Base-by-base conservation (phyloP, 2,329 filamentous ascomycete species). In the Aschersonia sp. region DNA sequence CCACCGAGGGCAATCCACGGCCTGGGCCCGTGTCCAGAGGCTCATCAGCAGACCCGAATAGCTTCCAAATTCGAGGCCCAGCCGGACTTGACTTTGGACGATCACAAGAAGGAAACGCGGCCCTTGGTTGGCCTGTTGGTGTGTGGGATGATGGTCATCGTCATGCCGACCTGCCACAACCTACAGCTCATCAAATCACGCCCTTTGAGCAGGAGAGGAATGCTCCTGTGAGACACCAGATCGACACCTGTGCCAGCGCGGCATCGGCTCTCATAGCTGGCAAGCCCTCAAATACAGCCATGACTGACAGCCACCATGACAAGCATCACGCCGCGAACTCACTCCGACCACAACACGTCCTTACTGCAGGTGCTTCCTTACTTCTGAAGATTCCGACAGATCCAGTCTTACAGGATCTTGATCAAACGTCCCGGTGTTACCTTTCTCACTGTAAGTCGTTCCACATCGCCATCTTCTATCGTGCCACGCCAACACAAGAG, bases 381-480 rank as follows among this genome's bases (percentile, higher is more conserved):
- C 35, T 43, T 5, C 31, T 28, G 10, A 50, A 55, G 12, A 57
- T 65, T 31, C 61, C 77, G 45, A 65, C 71, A 31, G 77, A 80
- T 56, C 77, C 77, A 9, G 54, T 79, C 44, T 67, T 79, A 49
- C 72, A 77, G 53, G 71, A 76, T 52, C 66, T 80, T 43, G 67
- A 70, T 52, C 59, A 52, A 28, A 62, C 62, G 43, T 68, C 69
- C 31, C 61, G 71, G 50, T 63, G 65, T 52, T 76, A 77, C 56
- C 60, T 76, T 42, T 62, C 66, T 40, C 72, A 77, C 50, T 77
- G 73, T 76, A 58, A 58, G 70, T 63, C 3, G 20, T 40, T 6
- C 38, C 28, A 44, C 9, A 30, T 31, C n/a, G 9, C 30, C 12
- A 7, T 31, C n/a, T 6, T 41, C 9, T 20, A 43, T 32, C 9